Conservation (phyloP, 257 asterid species). For the Euphrasia confusa region DNA sequence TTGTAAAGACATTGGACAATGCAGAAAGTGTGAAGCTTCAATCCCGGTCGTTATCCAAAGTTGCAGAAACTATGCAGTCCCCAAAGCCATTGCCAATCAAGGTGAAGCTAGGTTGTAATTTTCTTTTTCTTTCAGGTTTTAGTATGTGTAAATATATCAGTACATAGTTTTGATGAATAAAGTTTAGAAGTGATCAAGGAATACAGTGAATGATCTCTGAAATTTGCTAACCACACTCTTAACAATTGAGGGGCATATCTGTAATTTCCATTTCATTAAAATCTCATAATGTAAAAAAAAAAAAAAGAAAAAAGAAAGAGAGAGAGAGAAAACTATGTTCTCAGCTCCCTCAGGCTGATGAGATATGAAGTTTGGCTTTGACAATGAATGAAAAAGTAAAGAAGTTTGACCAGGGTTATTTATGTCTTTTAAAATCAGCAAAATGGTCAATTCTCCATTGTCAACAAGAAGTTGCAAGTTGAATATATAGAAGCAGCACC, state of each 20-base stretch:
- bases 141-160: constrained; percentile 14
- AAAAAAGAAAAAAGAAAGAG: no score
- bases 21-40: constrained; percentile 98
- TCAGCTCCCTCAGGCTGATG: neutral
- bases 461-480: constrained; percentile 61
- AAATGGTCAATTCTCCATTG: constrained; percentile 31
- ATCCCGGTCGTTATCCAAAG: constrained; percentile 81
- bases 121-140: neutral
- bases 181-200: neutral
- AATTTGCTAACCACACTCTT: no score
- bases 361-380: neutral
- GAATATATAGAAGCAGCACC: constrained; percentile 86
- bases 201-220: no score
- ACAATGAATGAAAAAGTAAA: no score
- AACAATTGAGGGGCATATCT: neutral
- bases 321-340: neutral
- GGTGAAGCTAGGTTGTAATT: no score
- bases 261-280: neutral
- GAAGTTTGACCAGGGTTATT: no score
- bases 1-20: constrained; percentile 93
- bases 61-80: constrained; percentile 40
- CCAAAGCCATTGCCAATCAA: constrained; percentile 46
- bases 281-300: neutral
- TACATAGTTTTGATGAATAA: constrained; percentile 12
- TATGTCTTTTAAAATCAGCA: no score